Evolutionary conservation across 2,329 filamentous ascomycete species (phyloP).

Genomic region (Ophiocordyceps sinensis): DNA sequence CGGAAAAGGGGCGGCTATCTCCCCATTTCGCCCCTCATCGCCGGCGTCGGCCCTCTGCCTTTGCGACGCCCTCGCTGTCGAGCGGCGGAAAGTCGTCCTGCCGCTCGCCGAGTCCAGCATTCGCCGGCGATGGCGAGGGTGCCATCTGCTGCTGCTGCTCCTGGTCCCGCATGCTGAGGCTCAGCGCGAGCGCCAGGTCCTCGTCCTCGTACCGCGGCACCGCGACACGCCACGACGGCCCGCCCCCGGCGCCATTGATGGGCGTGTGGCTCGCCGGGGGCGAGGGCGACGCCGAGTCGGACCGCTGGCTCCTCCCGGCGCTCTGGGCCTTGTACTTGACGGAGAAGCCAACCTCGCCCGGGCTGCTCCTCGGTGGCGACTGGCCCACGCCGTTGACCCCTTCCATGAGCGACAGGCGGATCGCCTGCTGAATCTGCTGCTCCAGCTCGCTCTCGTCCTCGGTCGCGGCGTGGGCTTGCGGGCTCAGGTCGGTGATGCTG

Average conservation of each 20-base stretch:
- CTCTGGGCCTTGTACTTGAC: conserved; percentile 32
- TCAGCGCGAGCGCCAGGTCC: conserved; percentile 45
- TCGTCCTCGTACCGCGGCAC: conserved; percentile 24
- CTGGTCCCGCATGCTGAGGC: conserved; percentile 44
- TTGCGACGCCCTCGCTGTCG: conserved; percentile 25
- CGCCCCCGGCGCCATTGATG: conserved; percentile 13
- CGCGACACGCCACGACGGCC: conserved; percentile 5
- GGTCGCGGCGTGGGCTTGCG: conserved; percentile 12
- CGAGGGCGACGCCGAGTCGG: conserved; percentile 12
- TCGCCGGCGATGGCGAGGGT: conserved; percentile 2
- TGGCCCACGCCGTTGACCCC: conserved; percentile 31
- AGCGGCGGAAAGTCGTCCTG: conserved; percentile 26
- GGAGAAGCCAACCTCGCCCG: conserved; percentile 35
- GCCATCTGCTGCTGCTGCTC: conserved; percentile 11
- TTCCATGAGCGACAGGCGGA: conserved; percentile 46
- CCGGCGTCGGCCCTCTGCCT: conserved; percentile 22
- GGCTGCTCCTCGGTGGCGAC: conserved; percentile 29
- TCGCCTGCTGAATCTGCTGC: conserved; percentile 46
- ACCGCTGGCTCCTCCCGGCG: conserved; percentile 25
- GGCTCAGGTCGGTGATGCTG: conserved; percentile 29
- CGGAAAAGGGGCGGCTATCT: not conserved
- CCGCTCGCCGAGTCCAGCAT: conserved; percentile 5
- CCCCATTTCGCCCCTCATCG: not conserved
- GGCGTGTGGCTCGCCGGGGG: conserved; percentile 22
- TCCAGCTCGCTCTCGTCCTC: conserved; percentile 39